A percentile compares a stretch with the other conserved stretches of the same genome.
Conservation (phyloP, 352 stramenopile species). For the Heterotrichella gracilis region DNA sequence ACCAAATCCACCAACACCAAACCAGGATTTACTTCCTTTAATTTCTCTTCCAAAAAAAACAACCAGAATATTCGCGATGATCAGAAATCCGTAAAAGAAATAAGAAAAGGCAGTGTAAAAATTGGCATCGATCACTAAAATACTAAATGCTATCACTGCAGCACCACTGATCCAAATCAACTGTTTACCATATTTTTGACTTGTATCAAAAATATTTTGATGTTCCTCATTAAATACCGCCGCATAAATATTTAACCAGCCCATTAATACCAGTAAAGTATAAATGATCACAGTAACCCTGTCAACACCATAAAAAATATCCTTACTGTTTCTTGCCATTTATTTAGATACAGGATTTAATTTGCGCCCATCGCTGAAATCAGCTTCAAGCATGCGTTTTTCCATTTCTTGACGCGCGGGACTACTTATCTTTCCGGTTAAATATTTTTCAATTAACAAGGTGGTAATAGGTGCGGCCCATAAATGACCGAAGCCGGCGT, state of each 20-base stretch:
- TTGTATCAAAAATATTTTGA: constrained; percentile 7
- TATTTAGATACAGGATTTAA: no score
- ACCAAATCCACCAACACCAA: background rate
- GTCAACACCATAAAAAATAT: background rate
- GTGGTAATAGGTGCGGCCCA: background rate
- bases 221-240: background rate
- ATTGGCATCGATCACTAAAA: background rate
- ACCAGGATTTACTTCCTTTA: background rate
- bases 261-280: background rate
- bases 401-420: background rate
- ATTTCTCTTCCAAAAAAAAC: background rate
- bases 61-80: background rate
- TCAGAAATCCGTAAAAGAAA: background rate
- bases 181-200: background rate
- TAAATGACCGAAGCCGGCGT: background rate
- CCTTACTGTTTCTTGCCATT: background rate
- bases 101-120: background rate
- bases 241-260: background rate
- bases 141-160: background rate
- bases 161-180: background rate
- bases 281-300: background rate
- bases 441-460: background rate
- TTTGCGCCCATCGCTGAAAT: background rate
- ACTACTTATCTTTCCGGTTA: background rate
- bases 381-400: background rate